Percentiles rank a stretch among this genome's conserved stretches.
These are phyloP conservation scores for Fusarium pseudoanthophilum DNA, from an alignment of 2,329 filamentous ascomycete genomes.

Conservation along the genomic window DNA sequence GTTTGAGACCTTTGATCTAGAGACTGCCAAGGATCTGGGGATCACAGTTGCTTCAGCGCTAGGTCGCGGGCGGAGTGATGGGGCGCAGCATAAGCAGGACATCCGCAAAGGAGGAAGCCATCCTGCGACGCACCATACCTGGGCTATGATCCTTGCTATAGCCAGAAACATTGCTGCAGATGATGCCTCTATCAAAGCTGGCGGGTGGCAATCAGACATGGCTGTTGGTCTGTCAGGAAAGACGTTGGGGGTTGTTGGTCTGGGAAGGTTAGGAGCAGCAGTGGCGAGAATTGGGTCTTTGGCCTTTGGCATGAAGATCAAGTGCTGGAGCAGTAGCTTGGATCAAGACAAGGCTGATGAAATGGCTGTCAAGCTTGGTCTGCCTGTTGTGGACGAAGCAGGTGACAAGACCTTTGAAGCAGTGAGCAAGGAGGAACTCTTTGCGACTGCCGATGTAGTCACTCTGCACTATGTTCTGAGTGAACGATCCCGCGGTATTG, in stretches of 20 bases:
- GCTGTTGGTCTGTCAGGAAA: background rate
- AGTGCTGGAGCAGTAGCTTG: background rate
- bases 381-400: background rate
- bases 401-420: background rate
- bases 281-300: background rate
- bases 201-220: background rate
- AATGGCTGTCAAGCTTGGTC: background rate
- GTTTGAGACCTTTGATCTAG: background rate
- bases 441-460: background rate
- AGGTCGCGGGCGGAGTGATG: background rate
- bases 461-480: slow-evolving; percentile 7
- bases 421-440: slow-evolving; percentile 6
- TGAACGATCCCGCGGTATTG: background rate
- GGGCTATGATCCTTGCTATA: background rate
- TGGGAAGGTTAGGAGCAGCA: background rate
- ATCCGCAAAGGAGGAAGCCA: background rate
- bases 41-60: background rate
- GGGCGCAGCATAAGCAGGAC: background rate
- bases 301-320: background rate
- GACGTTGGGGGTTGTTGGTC: background rate
- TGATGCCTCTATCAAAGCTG: background rate
- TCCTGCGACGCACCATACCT: background rate
- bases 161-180: background rate
- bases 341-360: slow-evolving; percentile 57
- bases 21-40: background rate